These are phyloP conservation scores for Penicillium sp. DNA, from an alignment of 2,329 filamentous ascomycete genomes.

Conservation along the genomic window DNA sequence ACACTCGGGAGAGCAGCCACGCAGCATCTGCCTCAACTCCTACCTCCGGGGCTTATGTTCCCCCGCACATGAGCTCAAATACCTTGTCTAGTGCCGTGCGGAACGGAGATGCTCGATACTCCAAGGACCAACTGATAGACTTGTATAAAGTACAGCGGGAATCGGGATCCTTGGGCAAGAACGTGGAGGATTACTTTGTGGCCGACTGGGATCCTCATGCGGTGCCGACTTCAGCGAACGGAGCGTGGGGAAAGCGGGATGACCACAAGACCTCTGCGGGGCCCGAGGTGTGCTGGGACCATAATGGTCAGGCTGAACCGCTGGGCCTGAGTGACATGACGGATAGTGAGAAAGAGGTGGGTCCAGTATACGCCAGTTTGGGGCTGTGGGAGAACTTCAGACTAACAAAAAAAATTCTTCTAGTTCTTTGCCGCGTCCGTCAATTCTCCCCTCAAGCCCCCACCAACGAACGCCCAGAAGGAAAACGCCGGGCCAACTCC, in stretches of 20 bases:
- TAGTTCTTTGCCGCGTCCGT: slow-evolving; percentile 83
- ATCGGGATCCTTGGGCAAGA: slow-evolving; percentile 55
- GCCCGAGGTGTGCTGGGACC: slow-evolving; percentile 91
- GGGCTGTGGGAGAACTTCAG: not conserved
- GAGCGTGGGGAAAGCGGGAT: slow-evolving; percentile 72
- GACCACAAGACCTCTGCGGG: slow-evolving; percentile 77
- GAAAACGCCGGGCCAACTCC: slow-evolving; percentile 43
- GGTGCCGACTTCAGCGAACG: slow-evolving; percentile 62
- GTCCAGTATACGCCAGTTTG: slow-evolving; percentile 13
- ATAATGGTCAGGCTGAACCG: slow-evolving; percentile 67
- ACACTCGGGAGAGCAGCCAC: slow-evolving; percentile 45
- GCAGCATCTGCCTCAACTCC: slow-evolving; percentile 40
- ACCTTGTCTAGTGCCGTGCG: slow-evolving; percentile 46
- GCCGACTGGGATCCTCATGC: slow-evolving; percentile 77
- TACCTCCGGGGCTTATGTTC: slow-evolving; percentile 56
- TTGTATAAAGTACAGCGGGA: slow-evolving; percentile 65
- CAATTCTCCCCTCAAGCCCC: slow-evolving; percentile 89
- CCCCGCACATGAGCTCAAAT: slow-evolving; percentile 59
- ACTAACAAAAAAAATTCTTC: not conserved
- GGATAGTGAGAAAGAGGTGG: slow-evolving; percentile 65
- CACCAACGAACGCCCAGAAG: slow-evolving; percentile 67
- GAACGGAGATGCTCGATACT: slow-evolving; percentile 67
- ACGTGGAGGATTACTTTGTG: slow-evolving; percentile 68
- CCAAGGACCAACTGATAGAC: slow-evolving; percentile 74
- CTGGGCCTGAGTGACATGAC: slow-evolving; percentile 72